Evolutionary conservation across 2,329 filamentous ascomycete genomes (phyloP).

Genomic region (Colletotrichum truncatum): DNA sequence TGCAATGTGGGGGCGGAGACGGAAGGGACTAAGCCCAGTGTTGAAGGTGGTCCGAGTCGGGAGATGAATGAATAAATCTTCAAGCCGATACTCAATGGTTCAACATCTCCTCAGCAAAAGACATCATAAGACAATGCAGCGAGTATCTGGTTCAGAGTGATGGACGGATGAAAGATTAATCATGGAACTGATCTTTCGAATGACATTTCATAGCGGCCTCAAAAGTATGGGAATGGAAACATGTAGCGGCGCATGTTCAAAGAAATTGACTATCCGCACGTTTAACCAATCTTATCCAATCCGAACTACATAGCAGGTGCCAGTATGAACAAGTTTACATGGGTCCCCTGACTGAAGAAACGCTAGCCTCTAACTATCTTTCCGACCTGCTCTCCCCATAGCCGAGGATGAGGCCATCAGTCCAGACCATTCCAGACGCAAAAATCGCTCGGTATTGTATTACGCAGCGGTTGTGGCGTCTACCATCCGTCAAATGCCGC

Average conservation of each 20-base stretch:
- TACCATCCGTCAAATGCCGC: background rate
- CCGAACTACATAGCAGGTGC: too few relatives aligned
- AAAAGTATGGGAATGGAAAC: background rate
- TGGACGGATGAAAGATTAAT: background rate
- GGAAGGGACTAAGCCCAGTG: background rate
- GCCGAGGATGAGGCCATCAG: background rate
- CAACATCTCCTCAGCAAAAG: background rate
- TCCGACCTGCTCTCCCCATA: too few relatives aligned
- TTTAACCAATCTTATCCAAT: too few relatives aligned
- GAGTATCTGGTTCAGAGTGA: background rate
- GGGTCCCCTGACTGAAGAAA: background rate
- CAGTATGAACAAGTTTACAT: background rate
- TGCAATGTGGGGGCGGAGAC: slow-evolving; percentile 10
- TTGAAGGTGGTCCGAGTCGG: background rate
- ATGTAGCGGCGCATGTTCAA: background rate
- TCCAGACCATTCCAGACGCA: background rate
- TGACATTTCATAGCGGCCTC: slow-evolving; percentile 1
- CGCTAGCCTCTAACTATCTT: background rate
- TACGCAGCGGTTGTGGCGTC: background rate
- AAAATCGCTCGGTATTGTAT: background rate
- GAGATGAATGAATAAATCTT: background rate
- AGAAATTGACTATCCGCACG: too few relatives aligned
- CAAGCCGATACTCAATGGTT: background rate
- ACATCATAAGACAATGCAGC: background rate
- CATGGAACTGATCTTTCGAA: background rate